Evolutionary conservation across 805 yeast genomes (phyloP), one percentile per base, ranked within the genome.

Genomic region (Groenewaldozyma tartarivorans): DNA sequence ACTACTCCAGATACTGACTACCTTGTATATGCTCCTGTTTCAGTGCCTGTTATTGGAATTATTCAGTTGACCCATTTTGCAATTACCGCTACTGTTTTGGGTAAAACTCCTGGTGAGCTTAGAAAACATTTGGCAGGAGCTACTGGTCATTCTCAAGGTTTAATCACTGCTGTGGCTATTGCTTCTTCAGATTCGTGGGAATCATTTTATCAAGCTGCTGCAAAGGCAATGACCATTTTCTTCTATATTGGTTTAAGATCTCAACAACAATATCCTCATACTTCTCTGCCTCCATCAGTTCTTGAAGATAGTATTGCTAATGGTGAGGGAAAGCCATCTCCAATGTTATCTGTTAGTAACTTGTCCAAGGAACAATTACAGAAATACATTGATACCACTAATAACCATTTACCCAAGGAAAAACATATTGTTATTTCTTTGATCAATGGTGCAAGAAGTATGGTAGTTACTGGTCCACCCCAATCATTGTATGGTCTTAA

Each of bases 391-490:
- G 81, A 79, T 47, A 77, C 76, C 62, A 92, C 99, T 45, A 92
- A 92, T 68, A 77, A 81, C 58, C 97, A 88, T 67, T 75, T 92
- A 67, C 96, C 98, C 52, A 67, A 70, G 40, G 95, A 85, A 55
- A 86, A 85, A 66, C 95, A 86, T 58, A 81, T 92, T 56, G 84
- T 80, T 46, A 79, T 92, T 49, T 87, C 97, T 33, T 75, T 92
- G 61, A 73, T 88, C 53, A 92, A 92, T 60, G 98, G 98, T 62
- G 95, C 95, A 36, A 77, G 95, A 68, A 85, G 87, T 64, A 73
- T 87, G 67, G 98, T 92, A 43, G 87, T 90, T 36, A 77, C 94
- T 18, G 99, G 99, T 62, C 98, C 97, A 37, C 97, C 99, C 43
- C 95, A 88, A 72, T 87, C 97, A 2, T 71, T 92, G 47, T 92